These are phyloP conservation scores for Selaginella tamariscina DNA, from an alignment of 75 land plant genomes.

Conservation along the genomic window DNA sequence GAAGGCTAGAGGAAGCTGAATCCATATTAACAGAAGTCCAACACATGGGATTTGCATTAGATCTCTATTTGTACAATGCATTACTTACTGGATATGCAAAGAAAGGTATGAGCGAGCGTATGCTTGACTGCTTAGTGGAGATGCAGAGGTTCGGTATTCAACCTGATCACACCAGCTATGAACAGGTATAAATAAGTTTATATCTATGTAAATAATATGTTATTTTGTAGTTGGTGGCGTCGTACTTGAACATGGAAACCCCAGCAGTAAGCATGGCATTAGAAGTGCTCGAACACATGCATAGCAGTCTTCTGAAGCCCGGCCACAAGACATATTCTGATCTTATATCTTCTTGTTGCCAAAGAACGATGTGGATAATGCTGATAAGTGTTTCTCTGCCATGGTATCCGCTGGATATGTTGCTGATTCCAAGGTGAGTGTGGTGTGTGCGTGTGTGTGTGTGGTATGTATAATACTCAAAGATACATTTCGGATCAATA, in stretches of 20 bases:
- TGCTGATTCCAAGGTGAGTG: constrained; percentile 19
- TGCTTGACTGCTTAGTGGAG: background rate
- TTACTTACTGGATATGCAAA: background rate
- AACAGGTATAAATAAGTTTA: background rate
- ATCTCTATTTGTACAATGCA: background rate
- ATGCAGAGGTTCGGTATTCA: background rate
- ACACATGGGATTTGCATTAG: background rate
- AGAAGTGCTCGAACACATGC: background rate
- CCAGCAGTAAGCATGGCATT: background rate
- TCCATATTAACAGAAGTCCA: background rate
- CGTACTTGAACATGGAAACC: background rate
- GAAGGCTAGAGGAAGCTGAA: background rate
- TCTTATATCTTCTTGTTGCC: constrained; percentile 18
- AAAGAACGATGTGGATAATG: constrained; percentile 14
- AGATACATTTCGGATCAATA: background rate
- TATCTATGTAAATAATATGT: background rate
- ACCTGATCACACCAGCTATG: background rate
- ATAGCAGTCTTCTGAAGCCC: background rate
- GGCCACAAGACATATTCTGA: background rate
- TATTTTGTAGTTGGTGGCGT: background rate
- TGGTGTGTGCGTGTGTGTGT: constrained; percentile 1
- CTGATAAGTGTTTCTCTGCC: constrained; percentile 21
- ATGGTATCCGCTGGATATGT: constrained; percentile 21
- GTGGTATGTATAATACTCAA: background rate
- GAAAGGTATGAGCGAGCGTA: background rate